Percentiles rank a stretch among this genome's conserved stretches.
Conservation (phyloP, 306 rosid genomes). For the Gastrolobium bilobum region DNA sequence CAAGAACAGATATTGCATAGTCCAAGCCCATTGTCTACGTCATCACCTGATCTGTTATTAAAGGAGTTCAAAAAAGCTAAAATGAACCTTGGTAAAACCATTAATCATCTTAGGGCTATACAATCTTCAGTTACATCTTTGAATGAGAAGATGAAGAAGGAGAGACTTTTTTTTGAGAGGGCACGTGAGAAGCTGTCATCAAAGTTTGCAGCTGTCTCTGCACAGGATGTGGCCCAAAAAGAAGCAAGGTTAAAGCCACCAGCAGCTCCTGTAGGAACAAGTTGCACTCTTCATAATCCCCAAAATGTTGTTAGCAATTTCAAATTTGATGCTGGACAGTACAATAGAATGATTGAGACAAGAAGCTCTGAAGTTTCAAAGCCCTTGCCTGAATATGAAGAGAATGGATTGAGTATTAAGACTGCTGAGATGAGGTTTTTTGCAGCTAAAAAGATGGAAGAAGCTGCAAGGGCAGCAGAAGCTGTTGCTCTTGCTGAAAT, state of each 20-base stretch:
- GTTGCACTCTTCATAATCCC: slow-evolving; percentile 39
- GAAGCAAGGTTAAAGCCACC: slow-evolving; percentile 49
- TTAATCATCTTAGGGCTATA: slow-evolving; percentile 80
- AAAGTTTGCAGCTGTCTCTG: slow-evolving; percentile 72
- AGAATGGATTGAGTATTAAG: slow-evolving; percentile 56
- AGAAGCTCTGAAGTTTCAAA: slow-evolving; percentile 50
- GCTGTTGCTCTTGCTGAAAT: slow-evolving; percentile 94
- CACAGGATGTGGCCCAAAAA: slow-evolving; percentile 60
- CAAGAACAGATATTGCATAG: slow-evolving; percentile 56
- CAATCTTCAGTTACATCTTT: slow-evolving; percentile 82
- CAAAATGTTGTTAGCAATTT: slow-evolving; percentile 42
- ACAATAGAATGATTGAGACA: slow-evolving; percentile 52
- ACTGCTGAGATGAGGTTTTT: slow-evolving; percentile 91
- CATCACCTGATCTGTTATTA: slow-evolving; percentile 69
- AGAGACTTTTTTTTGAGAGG: slow-evolving; percentile 76
- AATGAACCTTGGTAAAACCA: slow-evolving; percentile 80
- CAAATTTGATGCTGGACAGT: slow-evolving; percentile 44
- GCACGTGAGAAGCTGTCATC: slow-evolving; percentile 69
- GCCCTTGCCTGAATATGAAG: slow-evolving; percentile 45
- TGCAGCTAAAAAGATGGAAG: slow-evolving; percentile 98
- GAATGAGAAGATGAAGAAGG: slow-evolving; percentile 86
- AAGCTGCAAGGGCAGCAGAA: slow-evolving; percentile 96
- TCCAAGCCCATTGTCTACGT: slow-evolving; percentile 53
- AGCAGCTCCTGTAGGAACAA: slow-evolving; percentile 40
- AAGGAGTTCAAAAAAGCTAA: slow-evolving; percentile 88